A percentile compares a stretch with the other conserved stretches of the same genome.
Evolutionary conservation across 1,284 basidiomycete genomes (phyloP).

Genomic region (Tilletia horrida): DNA sequence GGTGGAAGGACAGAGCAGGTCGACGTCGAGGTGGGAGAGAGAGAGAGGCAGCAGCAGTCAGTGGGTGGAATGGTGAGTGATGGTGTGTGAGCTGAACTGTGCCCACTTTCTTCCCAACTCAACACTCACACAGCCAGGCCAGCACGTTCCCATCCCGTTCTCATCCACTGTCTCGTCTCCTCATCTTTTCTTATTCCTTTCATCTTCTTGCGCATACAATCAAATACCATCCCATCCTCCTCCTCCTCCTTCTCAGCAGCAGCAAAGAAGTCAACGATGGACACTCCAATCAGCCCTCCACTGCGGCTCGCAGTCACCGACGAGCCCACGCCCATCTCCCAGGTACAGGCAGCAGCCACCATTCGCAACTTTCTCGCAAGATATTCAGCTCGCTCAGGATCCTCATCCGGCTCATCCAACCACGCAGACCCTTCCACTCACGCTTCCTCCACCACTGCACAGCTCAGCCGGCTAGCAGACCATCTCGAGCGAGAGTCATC

Average conservation of each 20-base stretch:
- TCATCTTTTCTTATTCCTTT: background rate
- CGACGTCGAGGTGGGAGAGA: too few relatives aligned
- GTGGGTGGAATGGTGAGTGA: too few relatives aligned
- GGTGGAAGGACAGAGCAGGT: too few relatives aligned
- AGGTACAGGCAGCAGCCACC: background rate
- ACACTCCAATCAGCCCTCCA: constrained; percentile 6
- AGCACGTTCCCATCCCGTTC: background rate
- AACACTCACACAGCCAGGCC: too few relatives aligned
- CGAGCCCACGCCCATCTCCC: background rate
- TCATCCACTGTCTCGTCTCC: background rate
- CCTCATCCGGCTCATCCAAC: background rate
- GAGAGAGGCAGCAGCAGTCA: too few relatives aligned
- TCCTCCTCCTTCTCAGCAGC: background rate
- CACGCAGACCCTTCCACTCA: background rate
- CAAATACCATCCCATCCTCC: too few relatives aligned
- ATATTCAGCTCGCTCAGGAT: constrained; percentile 11
- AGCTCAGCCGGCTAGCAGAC: constrained; percentile 8
- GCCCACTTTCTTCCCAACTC: too few relatives aligned
- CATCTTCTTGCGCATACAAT: too few relatives aligned
- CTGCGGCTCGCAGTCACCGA: background rate
- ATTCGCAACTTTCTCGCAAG: background rate
- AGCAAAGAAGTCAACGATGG: background rate
- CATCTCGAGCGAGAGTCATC: background rate
- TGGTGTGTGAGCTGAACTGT: too few relatives aligned
- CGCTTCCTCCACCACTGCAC: constrained; percentile 9